Conservation (phyloP, 192 early-diverging fungal genomes). For the Backusella liffmaniae region DNA sequence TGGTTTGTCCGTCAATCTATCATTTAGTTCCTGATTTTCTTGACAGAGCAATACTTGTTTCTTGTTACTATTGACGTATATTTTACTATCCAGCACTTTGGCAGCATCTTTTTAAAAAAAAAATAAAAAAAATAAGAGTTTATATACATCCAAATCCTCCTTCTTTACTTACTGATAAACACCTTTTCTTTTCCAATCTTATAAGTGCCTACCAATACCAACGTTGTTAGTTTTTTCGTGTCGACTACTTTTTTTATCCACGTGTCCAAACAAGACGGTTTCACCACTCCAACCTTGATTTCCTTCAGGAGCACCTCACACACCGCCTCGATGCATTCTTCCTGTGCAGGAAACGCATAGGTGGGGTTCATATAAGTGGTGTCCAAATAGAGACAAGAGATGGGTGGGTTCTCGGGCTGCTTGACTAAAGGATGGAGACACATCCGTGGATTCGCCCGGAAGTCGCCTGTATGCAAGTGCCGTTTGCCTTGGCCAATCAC, state of each 20-base stretch:
- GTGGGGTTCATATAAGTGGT: conserved; percentile 85
- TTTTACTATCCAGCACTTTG: conserved; percentile 56
- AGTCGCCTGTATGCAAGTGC: conserved; percentile 90
- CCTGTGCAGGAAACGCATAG: conserved; percentile 84
- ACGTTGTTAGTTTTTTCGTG: background rate
- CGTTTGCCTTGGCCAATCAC: conserved; percentile 31
- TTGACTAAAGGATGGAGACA: conserved; percentile 53
- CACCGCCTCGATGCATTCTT: conserved; percentile 59
- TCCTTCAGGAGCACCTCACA: conserved; percentile 17
- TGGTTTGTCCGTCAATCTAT: conserved; percentile 61
- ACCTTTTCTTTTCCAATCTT: conserved; percentile 89
- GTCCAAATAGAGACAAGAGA: conserved; percentile 84
- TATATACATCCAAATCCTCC: background rate
- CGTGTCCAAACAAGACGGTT: background rate
- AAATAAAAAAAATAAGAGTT: background rate
- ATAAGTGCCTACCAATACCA: conserved; percentile 76
- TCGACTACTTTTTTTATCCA: conserved; percentile 11
- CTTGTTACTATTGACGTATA: conserved; percentile 60
- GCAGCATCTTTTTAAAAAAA: conserved; percentile 54
- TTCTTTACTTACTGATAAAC: conserved; percentile 40
- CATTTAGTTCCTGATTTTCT: conserved; percentile 60
- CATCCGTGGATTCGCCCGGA: conserved; percentile 67
- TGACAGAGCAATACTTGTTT: conserved; percentile 63
- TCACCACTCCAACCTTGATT: background rate
- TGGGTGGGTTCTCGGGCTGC: conserved; percentile 44